Conservation (phyloP, 2,329 filamentous ascomycete genomes). For the Leptosphaerulina australis region DNA sequence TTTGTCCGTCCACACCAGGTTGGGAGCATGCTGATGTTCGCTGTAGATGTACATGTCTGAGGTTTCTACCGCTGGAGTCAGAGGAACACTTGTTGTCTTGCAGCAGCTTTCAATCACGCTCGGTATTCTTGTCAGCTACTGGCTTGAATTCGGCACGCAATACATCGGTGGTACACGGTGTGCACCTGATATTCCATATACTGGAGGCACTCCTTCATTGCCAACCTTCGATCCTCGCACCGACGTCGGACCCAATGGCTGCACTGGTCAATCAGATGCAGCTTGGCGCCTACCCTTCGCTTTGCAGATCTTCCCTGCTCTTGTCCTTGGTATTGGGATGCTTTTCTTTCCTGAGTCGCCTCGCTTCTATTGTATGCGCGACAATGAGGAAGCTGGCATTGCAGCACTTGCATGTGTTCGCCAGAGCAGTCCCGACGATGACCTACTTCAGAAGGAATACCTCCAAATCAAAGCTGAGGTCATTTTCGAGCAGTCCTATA, state of each 20-base stretch:
- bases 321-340: constrained; percentile 72
- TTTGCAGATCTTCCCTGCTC: constrained; percentile 78
- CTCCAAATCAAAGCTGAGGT: constrained; percentile 52
- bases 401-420: constrained; percentile 56
- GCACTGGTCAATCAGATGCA: constrained; percentile 45
- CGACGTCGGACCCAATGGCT: constrained; percentile 29
- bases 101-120: constrained; percentile 31
- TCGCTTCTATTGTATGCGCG: constrained; percentile 38
- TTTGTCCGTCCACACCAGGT: too few species aligned
- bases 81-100: constrained; percentile 31
- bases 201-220: constrained; percentile 49
- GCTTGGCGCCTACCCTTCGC: constrained; percentile 72
- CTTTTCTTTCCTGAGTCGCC: constrained; percentile 36
- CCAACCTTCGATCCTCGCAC: constrained; percentile 47
- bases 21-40: not conserved
- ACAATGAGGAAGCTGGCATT: constrained; percentile 53
- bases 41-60: constrained; percentile 30
- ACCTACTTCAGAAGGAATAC: constrained; percentile 70
- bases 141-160: constrained; percentile 30
- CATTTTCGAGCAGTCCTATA: constrained; percentile 61
- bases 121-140: constrained; percentile 29
- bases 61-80: constrained; percentile 26
- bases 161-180: constrained; percentile 47
- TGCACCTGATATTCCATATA: constrained; percentile 56
- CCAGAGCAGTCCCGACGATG: constrained; percentile 54